Evolutionary conservation across 768 basidiomycete species (phyloP), one percentile per base, ranked within the genome.

Genomic region (Lactarius deliciosus): DNA sequence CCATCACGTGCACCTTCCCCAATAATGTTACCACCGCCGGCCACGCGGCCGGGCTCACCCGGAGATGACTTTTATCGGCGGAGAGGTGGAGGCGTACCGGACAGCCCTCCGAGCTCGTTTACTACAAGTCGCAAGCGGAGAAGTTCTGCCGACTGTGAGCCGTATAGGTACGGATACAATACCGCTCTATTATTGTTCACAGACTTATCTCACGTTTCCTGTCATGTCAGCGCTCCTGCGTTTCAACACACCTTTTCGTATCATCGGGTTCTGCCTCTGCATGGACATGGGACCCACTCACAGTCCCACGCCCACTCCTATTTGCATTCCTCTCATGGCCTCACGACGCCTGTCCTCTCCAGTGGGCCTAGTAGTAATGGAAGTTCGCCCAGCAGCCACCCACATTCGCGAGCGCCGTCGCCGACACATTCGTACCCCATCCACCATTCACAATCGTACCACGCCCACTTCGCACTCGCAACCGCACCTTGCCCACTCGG

Each of bases 1-100:
- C 85, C 86, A 0, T 89, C 87, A 13, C 83, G 90, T 56, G 90
- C 88, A 0, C 88, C 91, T 0, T 88, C 87, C 3, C 89, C 91
- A 8, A 84, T 90, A 64, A 77, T 83, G 13, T 78, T 90, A 1
- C 88, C 88, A 11, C 76, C 77, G n/a, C 84, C 85, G 2, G 73
- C 84, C 20, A 73, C 76, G 66, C 73, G 77, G 16, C 75, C 75
- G 20, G 79, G 77, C 65, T 76, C 80, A 9, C 64, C 76, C 16
- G 79, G 77, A 16, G 79, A 74, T 25, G 20, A 73, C 64, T 71
- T 71, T 62, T 40, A 70, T 67, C 66, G 72, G 62, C 59, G 70
- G 71, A 64, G 75, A 65, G 64, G 74, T 69, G 76, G 78, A 50
- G 69, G 76, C 10, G 77, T 75, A 8, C 65, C 57, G 1, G 78